These are phyloP conservation scores for Paramecium sexaurelia DNA, from an alignment of 73 alveolate genomes.

Conservation along the genomic window DNA sequence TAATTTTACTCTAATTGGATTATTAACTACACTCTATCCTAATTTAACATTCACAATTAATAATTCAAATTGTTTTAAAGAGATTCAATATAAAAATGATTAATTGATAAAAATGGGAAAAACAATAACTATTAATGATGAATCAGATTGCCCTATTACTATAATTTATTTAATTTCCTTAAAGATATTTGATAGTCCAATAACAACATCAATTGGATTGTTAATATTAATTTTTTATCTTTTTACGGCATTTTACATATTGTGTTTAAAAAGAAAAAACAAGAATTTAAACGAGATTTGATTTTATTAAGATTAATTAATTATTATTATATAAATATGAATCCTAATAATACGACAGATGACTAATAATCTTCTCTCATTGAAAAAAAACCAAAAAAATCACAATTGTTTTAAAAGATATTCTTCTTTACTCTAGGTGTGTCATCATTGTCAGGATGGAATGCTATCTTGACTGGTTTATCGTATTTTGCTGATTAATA, in stretches of 20 bases:
- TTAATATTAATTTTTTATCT: not conserved
- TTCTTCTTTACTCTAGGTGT: constrained; percentile 60
- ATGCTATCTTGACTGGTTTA: constrained; percentile 63
- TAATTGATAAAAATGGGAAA: not conserved
- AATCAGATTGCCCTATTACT: constrained; percentile 5
- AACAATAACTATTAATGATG: not conserved
- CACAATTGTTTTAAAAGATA: not conserved
- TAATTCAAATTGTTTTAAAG: constrained; percentile 37
- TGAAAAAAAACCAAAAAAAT: not conserved
- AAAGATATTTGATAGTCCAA: not conserved
- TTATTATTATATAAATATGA: not conserved
- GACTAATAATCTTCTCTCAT: not conserved
- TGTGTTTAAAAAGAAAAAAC: constrained; percentile 8
- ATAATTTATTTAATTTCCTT: not conserved
- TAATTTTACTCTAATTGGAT: not conserved
- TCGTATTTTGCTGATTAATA: constrained; percentile 31
- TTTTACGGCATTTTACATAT: not conserved
- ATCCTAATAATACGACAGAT: not conserved
- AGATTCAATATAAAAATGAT: not conserved
- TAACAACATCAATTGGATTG: constrained; percentile 19
- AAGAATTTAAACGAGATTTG: constrained; percentile 6
- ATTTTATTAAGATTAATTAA: not conserved
- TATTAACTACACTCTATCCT: constrained; percentile 40
- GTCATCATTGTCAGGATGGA: constrained; percentile 69
- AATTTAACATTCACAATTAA: constrained; percentile 49